Evolutionary conservation across 805 yeast species (phyloP), one percentile per base, ranked within the genome.

Genomic region (Wickerhamiella allomyrinae): DNA sequence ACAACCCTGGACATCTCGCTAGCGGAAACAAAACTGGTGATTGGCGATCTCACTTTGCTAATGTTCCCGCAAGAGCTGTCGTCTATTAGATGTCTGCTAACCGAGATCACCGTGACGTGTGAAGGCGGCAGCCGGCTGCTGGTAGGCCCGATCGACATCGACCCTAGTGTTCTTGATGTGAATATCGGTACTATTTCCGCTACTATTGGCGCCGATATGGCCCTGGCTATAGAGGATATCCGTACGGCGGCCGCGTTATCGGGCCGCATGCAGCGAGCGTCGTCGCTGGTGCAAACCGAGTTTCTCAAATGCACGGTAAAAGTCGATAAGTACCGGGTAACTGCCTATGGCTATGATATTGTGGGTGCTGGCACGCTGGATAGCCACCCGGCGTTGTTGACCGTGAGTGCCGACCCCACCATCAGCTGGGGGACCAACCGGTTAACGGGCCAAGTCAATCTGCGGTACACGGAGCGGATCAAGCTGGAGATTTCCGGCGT

Each of bases 71-170:
- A 44, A 6, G 21, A 38, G 7, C 22, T 46, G 7, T 31, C 42
- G 1, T 38, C 47, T 7, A 24, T 23, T 6, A 41, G 39, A 1
- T 15, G 50, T 7, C 11, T 14, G 3, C 13, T 53, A 3, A 24
- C 43, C 7, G 57, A 53, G 22, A 14, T 49, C 3, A 8, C 44
- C 1, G 10, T 50, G 6, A 43, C 48, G n/a, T 20, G 19, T 9
- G 47, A 48, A 1, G 49, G 44, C 2, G 49, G 45, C 11, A 49
- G 52, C 19, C 46, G 52, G 35, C 21, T 52, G 5, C 27, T 45
- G 8, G 15, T 50, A 0, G 15, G 37, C 9, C 25, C 43, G 3
- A 5, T 49, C 3, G 36, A 21, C 19, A 10, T 34, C 17, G 25
- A 29, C 20, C 20, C 21, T 21, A 19, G 23, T 5, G 25, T 15